Evolutionary conservation across 148 eudicot species (phyloP).

Genomic region (Amaranthus cruentus): DNA sequence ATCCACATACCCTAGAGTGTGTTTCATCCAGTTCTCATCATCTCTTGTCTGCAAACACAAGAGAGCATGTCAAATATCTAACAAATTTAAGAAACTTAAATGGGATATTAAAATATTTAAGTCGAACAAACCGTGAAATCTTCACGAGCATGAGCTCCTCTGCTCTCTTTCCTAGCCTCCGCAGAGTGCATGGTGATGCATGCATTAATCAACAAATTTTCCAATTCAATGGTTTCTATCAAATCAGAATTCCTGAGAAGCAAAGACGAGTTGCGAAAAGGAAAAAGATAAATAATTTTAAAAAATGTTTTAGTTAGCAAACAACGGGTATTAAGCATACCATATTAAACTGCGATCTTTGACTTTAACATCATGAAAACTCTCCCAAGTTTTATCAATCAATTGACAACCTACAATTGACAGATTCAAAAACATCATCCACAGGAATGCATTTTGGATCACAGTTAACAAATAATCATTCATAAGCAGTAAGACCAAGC

Average conservation of each 20-base stretch:
- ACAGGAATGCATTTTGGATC: neutral
- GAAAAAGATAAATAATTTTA: neutral
- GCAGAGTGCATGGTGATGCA: constrained; percentile 98
- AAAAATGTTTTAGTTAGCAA: neutral
- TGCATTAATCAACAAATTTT: constrained; percentile 91
- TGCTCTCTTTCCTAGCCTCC: constrained; percentile 98
- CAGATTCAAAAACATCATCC: constrained; percentile 1
- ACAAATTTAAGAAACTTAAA: neutral
- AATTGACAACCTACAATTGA: constrained; percentile 65
- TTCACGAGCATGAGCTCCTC: constrained; percentile 94
- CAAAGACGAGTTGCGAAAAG: neutral
- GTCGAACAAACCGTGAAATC: constrained; percentile 69
- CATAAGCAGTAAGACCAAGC: too few relatives aligned
- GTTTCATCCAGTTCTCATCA: constrained; percentile 92
- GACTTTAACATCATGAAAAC: constrained; percentile 88
- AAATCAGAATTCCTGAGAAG: constrained; percentile 87
- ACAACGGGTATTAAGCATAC: constrained; percentile 31
- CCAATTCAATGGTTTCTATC: constrained; percentile 93
- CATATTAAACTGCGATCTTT: constrained; percentile 90
- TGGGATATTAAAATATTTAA: constrained; percentile 1
- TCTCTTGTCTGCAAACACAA: constrained; percentile 69
- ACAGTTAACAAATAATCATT: neutral
- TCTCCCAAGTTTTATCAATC: constrained; percentile 89
- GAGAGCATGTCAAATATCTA: constrained; percentile 18
- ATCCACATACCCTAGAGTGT: constrained; percentile 70